phyloP scores from a whole-genome alignment of 306 rosid genomes.

The Aeschynomene evenia region DNA sequence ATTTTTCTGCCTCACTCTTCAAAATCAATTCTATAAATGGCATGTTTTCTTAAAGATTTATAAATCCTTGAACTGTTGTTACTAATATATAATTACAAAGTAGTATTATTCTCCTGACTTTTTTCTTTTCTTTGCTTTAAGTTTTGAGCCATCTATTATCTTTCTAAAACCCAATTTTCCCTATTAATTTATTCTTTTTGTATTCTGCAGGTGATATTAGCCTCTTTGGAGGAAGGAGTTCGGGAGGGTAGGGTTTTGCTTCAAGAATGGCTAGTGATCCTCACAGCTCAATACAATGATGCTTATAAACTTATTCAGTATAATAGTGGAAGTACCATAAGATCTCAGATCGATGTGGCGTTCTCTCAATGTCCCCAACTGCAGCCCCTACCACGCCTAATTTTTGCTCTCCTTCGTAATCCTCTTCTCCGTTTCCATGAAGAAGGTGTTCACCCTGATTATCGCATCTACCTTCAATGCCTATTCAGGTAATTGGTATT shows the following conservation, averaged over 20 bases:
- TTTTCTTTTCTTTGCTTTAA: background rate
- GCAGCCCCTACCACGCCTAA: constrained; percentile 80
- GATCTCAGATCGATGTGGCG: constrained; percentile 73
- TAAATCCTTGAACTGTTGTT: constrained; percentile 4
- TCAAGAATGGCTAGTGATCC: constrained; percentile 98
- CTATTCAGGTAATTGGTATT: constrained; percentile 70
- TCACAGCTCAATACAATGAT: constrained; percentile 88
- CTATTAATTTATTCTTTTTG: background rate
- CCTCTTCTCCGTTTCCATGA: constrained; percentile 93
- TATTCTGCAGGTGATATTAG: constrained; percentile 69
- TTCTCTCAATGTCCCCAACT: constrained; percentile 93
- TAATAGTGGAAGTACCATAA: constrained; percentile 61
- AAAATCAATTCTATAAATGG: background rate
- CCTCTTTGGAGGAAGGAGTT: constrained; percentile 96
- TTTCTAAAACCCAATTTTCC: constrained; percentile 23
- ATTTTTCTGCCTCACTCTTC: background rate
- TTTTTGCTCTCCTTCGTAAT: constrained; percentile 89
- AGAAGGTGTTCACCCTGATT: constrained; percentile 97
- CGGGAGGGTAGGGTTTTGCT: constrained; percentile 92
- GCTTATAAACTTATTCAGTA: constrained; percentile 69
- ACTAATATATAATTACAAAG: constrained; percentile 8
- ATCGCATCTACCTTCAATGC: constrained; percentile 91
- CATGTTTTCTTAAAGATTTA: constrained; percentile 5
- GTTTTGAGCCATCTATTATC: constrained; percentile 9
- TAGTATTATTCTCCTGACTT: background rate